Conservation (phyloP, 768 basidiomycete species). For the Termitomyces sp. region DNA sequence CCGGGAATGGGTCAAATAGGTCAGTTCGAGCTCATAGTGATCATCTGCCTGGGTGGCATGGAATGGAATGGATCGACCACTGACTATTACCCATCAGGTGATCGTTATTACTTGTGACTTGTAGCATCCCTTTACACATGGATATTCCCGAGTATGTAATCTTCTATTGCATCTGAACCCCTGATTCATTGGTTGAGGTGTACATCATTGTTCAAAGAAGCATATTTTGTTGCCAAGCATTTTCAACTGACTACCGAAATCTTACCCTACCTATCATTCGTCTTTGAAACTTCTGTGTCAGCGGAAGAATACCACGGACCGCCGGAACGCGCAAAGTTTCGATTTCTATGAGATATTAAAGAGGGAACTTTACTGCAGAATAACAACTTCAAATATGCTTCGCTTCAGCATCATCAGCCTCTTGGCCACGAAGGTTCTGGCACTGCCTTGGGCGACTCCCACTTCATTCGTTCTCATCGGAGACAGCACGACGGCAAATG, state of each 20-base stretch:
- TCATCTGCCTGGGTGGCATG: conserved; percentile 5
- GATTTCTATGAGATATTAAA: not conserved
- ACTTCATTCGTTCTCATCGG: not conserved
- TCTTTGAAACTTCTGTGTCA: not conserved
- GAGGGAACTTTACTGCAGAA: not conserved
- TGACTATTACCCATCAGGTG: conserved; percentile 22
- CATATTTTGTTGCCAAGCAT: not conserved
- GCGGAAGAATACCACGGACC: not conserved
- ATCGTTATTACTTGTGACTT: conserved; percentile 36
- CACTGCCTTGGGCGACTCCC: not conserved
- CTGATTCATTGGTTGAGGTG: conserved; percentile 15
- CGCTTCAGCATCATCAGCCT: not conserved
- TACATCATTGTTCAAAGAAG: not conserved
- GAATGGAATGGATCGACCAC: too few relatives aligned
- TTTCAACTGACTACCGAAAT: not conserved
- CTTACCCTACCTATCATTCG: not conserved
- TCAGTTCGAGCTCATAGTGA: not conserved
- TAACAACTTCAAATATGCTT: not conserved
- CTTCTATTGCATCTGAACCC: not conserved
- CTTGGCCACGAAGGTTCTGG: not conserved
- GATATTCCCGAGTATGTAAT: not conserved
- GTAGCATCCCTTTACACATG: not conserved
- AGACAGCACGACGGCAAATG: conserved; percentile 1
- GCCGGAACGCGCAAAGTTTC: too few relatives aligned
- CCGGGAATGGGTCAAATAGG: conserved; percentile 91